These are phyloP conservation scores for Peribolospora baueri DNA, from an alignment of 768 basidiomycete species.

Conservation along the genomic window DNA sequence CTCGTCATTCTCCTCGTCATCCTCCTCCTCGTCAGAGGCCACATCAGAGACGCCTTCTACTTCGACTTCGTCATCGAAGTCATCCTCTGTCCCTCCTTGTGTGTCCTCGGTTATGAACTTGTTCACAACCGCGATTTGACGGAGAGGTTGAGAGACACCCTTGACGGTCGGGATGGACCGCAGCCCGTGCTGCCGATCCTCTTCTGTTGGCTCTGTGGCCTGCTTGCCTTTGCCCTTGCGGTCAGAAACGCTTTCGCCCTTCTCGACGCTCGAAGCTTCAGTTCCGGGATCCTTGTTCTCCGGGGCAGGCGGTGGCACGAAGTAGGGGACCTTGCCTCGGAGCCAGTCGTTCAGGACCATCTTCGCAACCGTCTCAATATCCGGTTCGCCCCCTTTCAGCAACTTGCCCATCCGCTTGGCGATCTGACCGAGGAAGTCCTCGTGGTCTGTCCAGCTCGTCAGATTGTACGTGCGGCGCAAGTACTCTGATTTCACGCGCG, in stretches of 20 bases:
- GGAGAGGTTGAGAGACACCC: constrained; percentile 17
- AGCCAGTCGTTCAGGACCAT: constrained; percentile 87
- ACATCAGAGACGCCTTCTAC: constrained; percentile 13
- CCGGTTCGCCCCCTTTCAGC: constrained; percentile 82
- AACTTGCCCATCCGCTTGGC: constrained; percentile 79
- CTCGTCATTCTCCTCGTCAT: constrained; percentile 16
- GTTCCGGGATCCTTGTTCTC: constrained; percentile 24
- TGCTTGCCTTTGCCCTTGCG: constrained; percentile 1
- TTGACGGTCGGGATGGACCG: constrained; percentile 2
- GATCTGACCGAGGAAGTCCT: constrained; percentile 56
- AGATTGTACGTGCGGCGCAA: constrained; percentile 59
- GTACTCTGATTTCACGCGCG: constrained; percentile 78
- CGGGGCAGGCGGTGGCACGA: constrained; percentile 70
- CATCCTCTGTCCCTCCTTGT: constrained; percentile 2
- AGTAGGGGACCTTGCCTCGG: constrained; percentile 86
- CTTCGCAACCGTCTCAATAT: constrained; percentile 73
- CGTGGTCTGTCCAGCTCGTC: constrained; percentile 34
- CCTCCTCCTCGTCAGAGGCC: constrained; percentile 16
- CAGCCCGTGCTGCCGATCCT: constrained; percentile 4
- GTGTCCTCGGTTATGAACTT: constrained; percentile 14
- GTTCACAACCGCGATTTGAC: constrained; percentile 14
- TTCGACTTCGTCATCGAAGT: constrained; percentile 14
- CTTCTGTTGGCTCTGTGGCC: constrained; percentile 14
- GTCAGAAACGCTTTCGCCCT: not conserved
- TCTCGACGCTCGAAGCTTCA: constrained; percentile 3